phyloP scores from a whole-genome alignment of 208 protist genomes.

The Acanthamoeba divionensis region DNA sequence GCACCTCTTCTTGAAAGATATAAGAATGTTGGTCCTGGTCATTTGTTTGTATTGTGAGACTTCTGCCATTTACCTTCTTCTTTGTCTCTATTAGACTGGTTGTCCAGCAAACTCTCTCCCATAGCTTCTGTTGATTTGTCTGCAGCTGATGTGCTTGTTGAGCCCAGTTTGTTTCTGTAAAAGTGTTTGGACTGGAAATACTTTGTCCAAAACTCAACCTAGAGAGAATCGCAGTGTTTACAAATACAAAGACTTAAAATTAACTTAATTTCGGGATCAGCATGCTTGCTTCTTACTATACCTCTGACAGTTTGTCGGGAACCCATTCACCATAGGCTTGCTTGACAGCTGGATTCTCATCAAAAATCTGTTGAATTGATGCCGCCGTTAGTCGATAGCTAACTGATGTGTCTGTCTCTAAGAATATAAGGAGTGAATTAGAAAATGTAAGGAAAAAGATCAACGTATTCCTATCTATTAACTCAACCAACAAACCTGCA shows the following conservation, averaged over 20 bases:
- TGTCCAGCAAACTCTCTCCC: not conserved
- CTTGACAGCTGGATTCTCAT: not conserved
- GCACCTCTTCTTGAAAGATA: not conserved
- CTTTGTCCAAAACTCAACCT: constrained; percentile 19
- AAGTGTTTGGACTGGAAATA: constrained; percentile 36
- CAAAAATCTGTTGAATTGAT: not conserved
- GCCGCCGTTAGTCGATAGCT: not conserved
- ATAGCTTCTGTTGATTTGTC: not conserved
- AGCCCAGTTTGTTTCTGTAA: not conserved
- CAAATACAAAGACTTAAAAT: not conserved
- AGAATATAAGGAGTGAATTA: not conserved
- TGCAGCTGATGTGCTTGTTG: not conserved
- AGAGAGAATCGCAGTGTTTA: not conserved
- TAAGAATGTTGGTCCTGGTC: not conserved
- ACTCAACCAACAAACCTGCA: too few species aligned
- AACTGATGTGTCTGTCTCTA: not conserved
- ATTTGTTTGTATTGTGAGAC: not conserved
- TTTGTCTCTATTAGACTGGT: not conserved
- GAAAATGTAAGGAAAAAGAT: not conserved
- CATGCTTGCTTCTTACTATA: not conserved
- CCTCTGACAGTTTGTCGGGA: not conserved
- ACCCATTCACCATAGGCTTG: constrained; percentile 13
- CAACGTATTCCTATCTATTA: too few species aligned
- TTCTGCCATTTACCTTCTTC: not conserved
- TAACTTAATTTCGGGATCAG: not conserved